phyloP scores from a whole-genome alignment of 2,329 filamentous ascomycete species.

The Fusarium sp. region DNA sequence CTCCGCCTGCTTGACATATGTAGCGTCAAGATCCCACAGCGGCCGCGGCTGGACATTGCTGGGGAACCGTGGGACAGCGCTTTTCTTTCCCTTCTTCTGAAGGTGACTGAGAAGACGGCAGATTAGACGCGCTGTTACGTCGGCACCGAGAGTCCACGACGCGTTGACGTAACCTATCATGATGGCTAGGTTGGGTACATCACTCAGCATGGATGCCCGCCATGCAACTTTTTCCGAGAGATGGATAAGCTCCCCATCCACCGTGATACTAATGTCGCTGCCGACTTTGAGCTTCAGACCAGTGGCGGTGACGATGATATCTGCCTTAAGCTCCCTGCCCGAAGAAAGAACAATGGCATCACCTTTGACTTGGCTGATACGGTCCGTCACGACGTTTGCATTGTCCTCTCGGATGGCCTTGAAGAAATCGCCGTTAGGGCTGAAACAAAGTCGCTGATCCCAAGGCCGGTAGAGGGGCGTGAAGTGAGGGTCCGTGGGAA shows the following conservation, averaged over 20 bases:
- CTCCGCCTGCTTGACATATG: neutral
- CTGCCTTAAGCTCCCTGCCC: conserved; percentile 57
- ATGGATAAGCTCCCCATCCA: conserved; percentile 62
- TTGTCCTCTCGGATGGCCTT: conserved; percentile 51
- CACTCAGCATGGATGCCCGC: conserved; percentile 71
- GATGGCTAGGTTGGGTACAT: conserved; percentile 69
- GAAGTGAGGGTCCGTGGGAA: conserved; percentile 64
- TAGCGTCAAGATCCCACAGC: neutral
- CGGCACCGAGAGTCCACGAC: conserved; percentile 72
- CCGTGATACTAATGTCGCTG: conserved; percentile 60
- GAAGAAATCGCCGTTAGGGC: conserved; percentile 59
- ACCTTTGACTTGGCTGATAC: neutral
- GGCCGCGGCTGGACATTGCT: neutral
- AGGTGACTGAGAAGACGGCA: conserved; percentile 56
- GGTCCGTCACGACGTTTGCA: conserved; percentile 45
- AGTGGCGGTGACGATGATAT: conserved; percentile 74
- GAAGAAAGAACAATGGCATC: neutral
- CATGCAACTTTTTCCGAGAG: conserved; percentile 62
- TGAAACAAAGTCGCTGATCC: conserved; percentile 76
- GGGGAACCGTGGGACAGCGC: neutral
- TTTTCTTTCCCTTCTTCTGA: conserved; percentile 54
- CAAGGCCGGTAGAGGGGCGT: conserved; percentile 66
- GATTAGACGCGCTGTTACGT: conserved; percentile 61
- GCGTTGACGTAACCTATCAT: conserved; percentile 70
- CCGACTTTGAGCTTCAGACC: conserved; percentile 68